Base-by-base conservation (phyloP, 768 basidiomycete genomes). In the Calvatia gigantea region DNA sequence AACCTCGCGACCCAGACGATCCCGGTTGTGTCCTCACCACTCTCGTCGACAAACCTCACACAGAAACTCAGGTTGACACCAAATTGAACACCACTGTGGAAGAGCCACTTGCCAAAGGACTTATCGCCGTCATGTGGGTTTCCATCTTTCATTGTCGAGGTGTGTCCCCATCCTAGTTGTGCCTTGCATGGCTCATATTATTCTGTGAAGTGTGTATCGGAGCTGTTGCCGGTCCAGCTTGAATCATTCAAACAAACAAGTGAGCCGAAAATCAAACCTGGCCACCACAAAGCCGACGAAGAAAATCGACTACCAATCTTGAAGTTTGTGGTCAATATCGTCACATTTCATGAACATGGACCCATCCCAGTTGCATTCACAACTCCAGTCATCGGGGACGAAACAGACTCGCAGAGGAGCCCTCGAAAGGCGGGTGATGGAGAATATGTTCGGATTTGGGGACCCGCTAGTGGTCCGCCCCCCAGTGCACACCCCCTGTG, bases 171-270 rank as follows among this genome's bases (percentile, higher is more conserved):
- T 11, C 6, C 25, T 23, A 21, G 25, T 15, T 42, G 11, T 12
- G 41, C 4, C 8, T 19, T 3, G 5, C 11, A 11, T 23, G 11
- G 25, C 8, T 42, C 21, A 19, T 19, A 9, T 21, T 11, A 11
- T 7, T 4, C 19, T 21, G 11, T 21, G n/a, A n/a, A 42, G 41
- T 64, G 62, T 31, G 33, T 31, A 12, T 49, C 61, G 8, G 56
- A 60, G 28, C 19, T 62, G 11, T 27, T 62, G 27, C 53, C 59
- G 9, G 55, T 52, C 14, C 19, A 25, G 17, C 46, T 1, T 17
- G 11, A 32, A 7, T 42, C 41, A 1, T 42, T 42, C 6, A 42
- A 4, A 23, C 41, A 19, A 42, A 42, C 41, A 0, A 11, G 19
- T 23, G 19, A 42, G 25, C 23, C 19, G 41, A 42, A 21, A 11